phyloP scores from a whole-genome alignment of 192 early-diverging fungal genomes.

The Umbelopsis sp. region DNA sequence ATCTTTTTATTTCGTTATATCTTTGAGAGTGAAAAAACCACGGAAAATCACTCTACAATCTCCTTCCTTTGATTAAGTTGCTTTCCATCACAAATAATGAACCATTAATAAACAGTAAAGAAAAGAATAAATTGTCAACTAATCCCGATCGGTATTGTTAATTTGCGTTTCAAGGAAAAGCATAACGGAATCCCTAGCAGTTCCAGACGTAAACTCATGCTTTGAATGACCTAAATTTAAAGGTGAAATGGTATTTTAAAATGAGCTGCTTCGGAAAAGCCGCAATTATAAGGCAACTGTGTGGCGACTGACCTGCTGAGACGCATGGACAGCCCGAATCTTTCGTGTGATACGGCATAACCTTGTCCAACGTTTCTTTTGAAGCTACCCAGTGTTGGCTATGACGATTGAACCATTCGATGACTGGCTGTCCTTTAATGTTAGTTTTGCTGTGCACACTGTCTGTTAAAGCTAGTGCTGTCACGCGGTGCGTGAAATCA shows the following conservation, averaged over 20 bases:
- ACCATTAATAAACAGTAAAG: not conserved
- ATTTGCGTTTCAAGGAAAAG: constrained; percentile 7
- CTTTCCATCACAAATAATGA: not conserved
- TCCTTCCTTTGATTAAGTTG: not conserved
- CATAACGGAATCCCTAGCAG: constrained; percentile 16
- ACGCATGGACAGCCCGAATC: constrained; percentile 29
- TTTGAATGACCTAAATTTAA: constrained; percentile 23
- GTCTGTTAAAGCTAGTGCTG: constrained; percentile 14
- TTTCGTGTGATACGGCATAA: not conserved
- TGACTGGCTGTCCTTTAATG: constrained; percentile 4
- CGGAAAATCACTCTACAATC: not conserved
- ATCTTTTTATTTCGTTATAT: not conserved
- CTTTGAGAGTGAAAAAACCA: not conserved
- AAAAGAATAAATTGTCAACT: not conserved
- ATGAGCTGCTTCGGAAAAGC: not conserved
- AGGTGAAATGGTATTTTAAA: not conserved
- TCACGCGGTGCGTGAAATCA: constrained; percentile 15
- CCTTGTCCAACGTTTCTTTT: not conserved
- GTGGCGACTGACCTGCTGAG: constrained; percentile 28
- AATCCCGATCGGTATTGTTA: not conserved
- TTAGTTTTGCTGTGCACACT: constrained; percentile 15
- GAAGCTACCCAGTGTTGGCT: constrained; percentile 30
- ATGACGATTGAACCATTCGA: not conserved
- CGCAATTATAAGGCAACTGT: not conserved
- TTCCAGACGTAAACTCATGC: constrained; percentile 27